Conservation (phyloP, 768 basidiomycete species). For the Lactarius indigo region DNA sequence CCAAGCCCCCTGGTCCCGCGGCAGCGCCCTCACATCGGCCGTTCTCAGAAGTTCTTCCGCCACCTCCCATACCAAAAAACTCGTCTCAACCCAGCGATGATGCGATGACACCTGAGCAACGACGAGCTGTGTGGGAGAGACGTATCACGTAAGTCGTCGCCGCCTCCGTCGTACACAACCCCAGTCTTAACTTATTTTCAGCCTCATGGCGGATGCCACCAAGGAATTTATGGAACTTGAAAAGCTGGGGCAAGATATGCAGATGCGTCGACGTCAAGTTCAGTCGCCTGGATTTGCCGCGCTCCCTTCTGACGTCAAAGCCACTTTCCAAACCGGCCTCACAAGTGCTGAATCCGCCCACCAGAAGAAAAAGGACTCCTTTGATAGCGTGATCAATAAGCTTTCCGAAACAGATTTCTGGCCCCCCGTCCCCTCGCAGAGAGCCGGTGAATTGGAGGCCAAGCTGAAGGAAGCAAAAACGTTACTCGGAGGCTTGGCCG, state of each 20-base stretch:
- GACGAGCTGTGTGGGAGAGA: constrained; percentile 37
- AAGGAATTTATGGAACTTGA: constrained; percentile 20
- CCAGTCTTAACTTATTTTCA: constrained; percentile 22
- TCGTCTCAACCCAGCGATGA: constrained; percentile 19
- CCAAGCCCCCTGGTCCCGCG: not conserved
- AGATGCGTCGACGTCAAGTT: constrained; percentile 27
- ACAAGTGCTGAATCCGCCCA: constrained; percentile 27
- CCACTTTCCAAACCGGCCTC: constrained; percentile 29
- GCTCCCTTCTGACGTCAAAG: constrained; percentile 31
- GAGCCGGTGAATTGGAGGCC: constrained; percentile 25
- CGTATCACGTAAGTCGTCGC: constrained; percentile 39
- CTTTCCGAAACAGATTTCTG: constrained; percentile 39
- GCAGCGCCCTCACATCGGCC: not conserved
- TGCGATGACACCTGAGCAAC: constrained; percentile 35
- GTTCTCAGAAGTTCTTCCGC: constrained; percentile 11
- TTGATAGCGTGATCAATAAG: constrained; percentile 32
- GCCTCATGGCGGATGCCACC: constrained; percentile 34
- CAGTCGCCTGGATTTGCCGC: constrained; percentile 27
- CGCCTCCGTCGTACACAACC: not conserved
- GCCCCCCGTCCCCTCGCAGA: constrained; percentile 35
- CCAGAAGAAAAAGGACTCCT: constrained; percentile 34
- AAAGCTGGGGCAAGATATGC: constrained; percentile 25
- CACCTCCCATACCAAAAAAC: constrained; percentile 4
- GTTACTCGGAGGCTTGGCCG: constrained; percentile 33
- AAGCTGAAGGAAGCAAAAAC: constrained; percentile 31